Evolutionary conservation across 148 eudicot genomes (phyloP).

Genomic region (Nepenthes gracilis): DNA sequence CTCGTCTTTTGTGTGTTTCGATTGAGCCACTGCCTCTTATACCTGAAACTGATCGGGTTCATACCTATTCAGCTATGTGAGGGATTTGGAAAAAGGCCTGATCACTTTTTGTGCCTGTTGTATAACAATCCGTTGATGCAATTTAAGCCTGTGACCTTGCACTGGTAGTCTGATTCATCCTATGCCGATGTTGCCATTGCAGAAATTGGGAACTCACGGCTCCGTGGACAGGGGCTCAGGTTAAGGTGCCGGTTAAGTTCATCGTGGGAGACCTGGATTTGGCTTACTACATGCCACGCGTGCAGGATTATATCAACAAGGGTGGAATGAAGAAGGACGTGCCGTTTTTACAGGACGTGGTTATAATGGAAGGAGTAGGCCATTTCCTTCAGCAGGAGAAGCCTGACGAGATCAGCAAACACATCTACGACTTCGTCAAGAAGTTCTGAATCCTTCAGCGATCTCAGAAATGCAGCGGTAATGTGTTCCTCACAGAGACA

Average conservation of each 20-base stretch:
- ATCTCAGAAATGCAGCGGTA: no score
- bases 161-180: no score
- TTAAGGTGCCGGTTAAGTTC: constrained; percentile 49
- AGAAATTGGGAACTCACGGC: constrained; percentile 54
- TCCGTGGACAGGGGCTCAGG: constrained; percentile 39
- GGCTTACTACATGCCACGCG: constrained; percentile 27
- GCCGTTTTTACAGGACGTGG: constrained; percentile 48
- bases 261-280: constrained; percentile 46
- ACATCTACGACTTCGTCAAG: constrained; percentile 35
- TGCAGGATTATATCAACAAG: constrained; percentile 28
- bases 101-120: no score
- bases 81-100: no score
- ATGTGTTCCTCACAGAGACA: no score
- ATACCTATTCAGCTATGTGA: no score
- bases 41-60: no score
- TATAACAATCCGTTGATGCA: no score
- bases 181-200: constrained; percentile 3
- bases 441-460: constrained; percentile 14
- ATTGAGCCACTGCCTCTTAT: neutral
- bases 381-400: constrained; percentile 53
- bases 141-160: no score
- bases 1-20: neutral
- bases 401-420: constrained; percentile 44
- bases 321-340: constrained; percentile 42
- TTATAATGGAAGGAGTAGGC: constrained; percentile 45